Base-by-base conservation (phyloP, 805 yeast genomes). In the Phaffomyces thermotolerans region DNA sequence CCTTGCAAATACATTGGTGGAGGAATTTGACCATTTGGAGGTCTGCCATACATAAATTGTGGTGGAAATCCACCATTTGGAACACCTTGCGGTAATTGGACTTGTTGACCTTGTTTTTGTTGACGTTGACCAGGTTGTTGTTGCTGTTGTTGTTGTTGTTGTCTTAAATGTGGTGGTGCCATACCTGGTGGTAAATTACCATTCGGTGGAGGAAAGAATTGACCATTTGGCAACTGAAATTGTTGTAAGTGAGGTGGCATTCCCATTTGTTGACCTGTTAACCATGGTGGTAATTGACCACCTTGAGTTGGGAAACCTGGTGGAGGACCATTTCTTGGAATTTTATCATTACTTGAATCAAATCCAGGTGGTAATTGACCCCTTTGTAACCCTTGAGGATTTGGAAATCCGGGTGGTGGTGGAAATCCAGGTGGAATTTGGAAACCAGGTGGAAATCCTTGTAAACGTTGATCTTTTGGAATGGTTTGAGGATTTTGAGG, bases 301-400 rank as follows among this genome's bases (percentile, higher is more conserved):
- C 40, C 37, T 31, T 54, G 53, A 12, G 42, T 48, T 31, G 53
- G 52, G 34, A 29, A 29, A 8, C 34, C 34, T 25, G 54, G 56
- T 34, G 53, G 53, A 25, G 51, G 52, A 13, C 50, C 43, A 18
- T 44, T 47, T 30, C 37, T 49, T 13, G 41, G 50, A 5, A 37
- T 32, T 17, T 42, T 39, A 13, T 50, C 48, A 22, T 33, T 37
- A 7, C 24, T 37, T 2, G 31, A 31, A 17, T 47, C 44, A 25
- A 50, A 49, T 13, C 48, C 52, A 15, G 57, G 54, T 40, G 53
- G 57, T 24, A 42, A 25, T 38, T 44, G 56, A 14, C 49, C 47
- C 34, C 37, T 42, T 25, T 36, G 40, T 17, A 38, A 39, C 15
- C 39, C 46, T 15, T 34, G 46, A 17, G 35, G 37, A 20, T 34